phyloP scores from a whole-genome alignment of 371 early-diverging fungal genomes.

The Circinella minor region DNA sequence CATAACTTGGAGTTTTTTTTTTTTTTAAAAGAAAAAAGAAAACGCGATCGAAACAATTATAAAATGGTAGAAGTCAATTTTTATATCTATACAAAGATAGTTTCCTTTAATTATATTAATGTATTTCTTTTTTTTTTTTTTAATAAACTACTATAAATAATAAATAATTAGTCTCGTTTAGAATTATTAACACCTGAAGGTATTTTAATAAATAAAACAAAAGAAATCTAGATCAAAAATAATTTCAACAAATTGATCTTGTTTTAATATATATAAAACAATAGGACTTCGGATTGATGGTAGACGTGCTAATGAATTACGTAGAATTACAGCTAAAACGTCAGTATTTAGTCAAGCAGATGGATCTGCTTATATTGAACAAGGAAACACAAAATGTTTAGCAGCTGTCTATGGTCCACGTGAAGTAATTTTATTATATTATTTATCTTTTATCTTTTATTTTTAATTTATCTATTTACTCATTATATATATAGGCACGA shows the following conservation, averaged over 20 bases:
- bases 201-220: not conserved
- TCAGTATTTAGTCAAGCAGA: constrained; percentile 85
- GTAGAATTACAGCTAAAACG: constrained; percentile 81
- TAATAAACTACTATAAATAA: too few species aligned
- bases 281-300: constrained; percentile 93
- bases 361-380: constrained; percentile 94
- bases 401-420: constrained; percentile 94
- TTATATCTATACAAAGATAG: not conserved
- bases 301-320: constrained; percentile 88
- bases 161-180: constrained; percentile 13
- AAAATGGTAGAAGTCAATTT: not conserved
- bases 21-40: not conserved
- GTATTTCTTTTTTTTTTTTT: too few species aligned
- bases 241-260: too few species aligned
- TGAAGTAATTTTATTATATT: constrained; percentile 61
- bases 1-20: not conserved
- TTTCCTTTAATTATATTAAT: too few species aligned
- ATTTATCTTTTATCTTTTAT: too few species aligned
- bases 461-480: too few species aligned
- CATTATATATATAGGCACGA: constrained; percentile 50
- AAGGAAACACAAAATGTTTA: constrained; percentile 94
- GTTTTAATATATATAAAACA: not conserved
- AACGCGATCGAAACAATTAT: not conserved
- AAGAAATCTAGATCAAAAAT: not conserved
- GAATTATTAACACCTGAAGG: constrained; percentile 18